A percentile compares a stretch with the other conserved stretches of the same genome.
Conservation (phyloP, 768 basidiomycete genomes). For the Paxillus involutus region DNA sequence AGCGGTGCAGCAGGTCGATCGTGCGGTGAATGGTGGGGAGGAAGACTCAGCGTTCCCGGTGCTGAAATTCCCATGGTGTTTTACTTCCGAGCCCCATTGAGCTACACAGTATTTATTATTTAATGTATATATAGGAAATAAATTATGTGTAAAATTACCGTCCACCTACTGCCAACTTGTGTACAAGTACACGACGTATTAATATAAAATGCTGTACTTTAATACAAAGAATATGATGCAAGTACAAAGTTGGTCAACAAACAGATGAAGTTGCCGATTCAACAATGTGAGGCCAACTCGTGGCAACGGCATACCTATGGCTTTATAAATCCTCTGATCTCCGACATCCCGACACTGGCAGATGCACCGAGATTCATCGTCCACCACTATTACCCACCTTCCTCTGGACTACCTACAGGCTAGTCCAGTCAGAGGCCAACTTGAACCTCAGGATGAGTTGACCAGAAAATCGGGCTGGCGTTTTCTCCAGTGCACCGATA, state of each 20-base stretch:
- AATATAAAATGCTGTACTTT: too few relatives aligned
- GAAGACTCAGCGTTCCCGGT: neutral
- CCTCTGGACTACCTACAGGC: constrained; percentile 56
- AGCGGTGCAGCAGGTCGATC: neutral
- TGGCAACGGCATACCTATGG: constrained; percentile 10
- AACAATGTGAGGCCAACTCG: constrained; percentile 16
- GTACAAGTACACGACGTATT: too few relatives aligned
- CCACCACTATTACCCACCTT: constrained; percentile 22
- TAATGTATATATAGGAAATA: neutral
- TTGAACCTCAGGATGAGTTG: constrained; percentile 60
- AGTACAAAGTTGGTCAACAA: constrained; percentile 29
- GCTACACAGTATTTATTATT: neutral
- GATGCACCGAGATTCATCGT: constrained; percentile 26
- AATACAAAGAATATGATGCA: too few relatives aligned
- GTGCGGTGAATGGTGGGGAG: neutral
- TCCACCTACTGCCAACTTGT: too few relatives aligned
- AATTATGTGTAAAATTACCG: too few relatives aligned
- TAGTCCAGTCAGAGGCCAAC: constrained; percentile 72
- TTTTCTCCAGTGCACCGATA: constrained; percentile 76
- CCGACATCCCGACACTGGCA: constrained; percentile 3
- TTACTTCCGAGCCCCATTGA: neutral
- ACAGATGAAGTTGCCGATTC: constrained; percentile 7
- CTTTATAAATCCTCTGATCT: constrained; percentile 3
- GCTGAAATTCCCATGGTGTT: neutral
- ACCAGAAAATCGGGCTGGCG: constrained; percentile 60